Evolutionary conservation across 139 green algal species (phyloP).

Genomic region (Eudorina sp.): DNA sequence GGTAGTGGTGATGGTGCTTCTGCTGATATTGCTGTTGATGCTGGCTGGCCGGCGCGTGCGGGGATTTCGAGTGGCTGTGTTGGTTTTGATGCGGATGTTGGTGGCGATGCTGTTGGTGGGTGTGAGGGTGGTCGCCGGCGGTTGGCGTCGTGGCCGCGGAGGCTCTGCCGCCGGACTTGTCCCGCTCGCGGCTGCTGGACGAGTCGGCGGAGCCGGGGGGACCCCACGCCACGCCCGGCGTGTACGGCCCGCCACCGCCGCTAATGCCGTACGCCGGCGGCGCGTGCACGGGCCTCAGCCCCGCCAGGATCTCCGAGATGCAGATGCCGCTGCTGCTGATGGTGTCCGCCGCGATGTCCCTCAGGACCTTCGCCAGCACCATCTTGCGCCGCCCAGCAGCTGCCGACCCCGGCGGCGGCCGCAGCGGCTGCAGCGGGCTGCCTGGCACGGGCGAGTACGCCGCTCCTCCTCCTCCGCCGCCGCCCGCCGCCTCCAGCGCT

Average conservation of each 20-base stretch:
- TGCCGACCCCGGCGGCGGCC: not conserved
- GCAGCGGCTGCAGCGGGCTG: constrained; percentile 13
- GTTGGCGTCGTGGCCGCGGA: not conserved
- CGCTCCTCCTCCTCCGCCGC: not conserved
- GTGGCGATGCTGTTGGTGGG: not conserved
- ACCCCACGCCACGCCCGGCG: not conserved
- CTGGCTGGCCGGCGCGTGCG: too few species aligned
- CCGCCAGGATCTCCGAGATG: constrained; percentile 30
- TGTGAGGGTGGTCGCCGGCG: not conserved
- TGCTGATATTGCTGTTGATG: not conserved
- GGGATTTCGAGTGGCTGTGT: too few species aligned
- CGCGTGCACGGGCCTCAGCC: constrained; percentile 8
- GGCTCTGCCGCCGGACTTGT: not conserved
- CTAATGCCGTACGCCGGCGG: not conserved
- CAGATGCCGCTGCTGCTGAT: constrained; percentile 17
- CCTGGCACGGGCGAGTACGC: not conserved
- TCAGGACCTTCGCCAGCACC: constrained; percentile 44
- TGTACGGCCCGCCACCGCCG: not conserved
- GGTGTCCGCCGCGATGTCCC: constrained; percentile 24
- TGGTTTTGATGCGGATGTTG: not conserved
- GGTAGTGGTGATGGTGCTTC: not conserved
- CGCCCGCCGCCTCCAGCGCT: not conserved
- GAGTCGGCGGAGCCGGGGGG: not conserved
- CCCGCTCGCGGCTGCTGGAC: not conserved
- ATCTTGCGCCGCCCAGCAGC: constrained; percentile 33